phyloP scores from a whole-genome alignment of 768 basidiomycete species.

The Pleurotus cornucopiae region DNA sequence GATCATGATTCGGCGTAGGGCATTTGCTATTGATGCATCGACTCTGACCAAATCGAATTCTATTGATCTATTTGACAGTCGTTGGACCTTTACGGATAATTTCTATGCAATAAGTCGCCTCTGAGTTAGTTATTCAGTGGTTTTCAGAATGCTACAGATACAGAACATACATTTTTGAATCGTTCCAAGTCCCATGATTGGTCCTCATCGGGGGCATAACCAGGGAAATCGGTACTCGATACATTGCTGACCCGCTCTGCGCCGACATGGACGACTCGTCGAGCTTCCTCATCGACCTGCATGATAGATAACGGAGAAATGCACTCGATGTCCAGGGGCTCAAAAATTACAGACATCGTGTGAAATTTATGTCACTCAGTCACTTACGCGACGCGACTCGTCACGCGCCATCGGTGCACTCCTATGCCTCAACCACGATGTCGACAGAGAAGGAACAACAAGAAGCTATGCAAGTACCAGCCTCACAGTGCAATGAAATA shows the following conservation, averaged over 20 bases:
- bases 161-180: constrained; percentile 69
- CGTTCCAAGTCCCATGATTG: constrained; percentile 74
- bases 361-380: background rate
- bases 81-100: constrained; percentile 67
- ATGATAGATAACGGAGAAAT: background rate
- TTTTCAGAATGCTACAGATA: background rate
- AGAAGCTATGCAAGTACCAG: constrained; percentile 40
- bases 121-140: constrained; percentile 1
- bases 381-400: background rate
- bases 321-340: background rate
- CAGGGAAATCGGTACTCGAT: constrained; percentile 88
- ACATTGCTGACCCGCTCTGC: constrained; percentile 76
- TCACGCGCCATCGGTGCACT: background rate
- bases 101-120: constrained; percentile 48
- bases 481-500: background rate
- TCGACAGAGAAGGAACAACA: constrained; percentile 17
- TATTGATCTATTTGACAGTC: constrained; percentile 77
- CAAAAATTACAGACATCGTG: background rate
- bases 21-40: constrained; percentile 97
- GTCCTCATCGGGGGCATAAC: constrained; percentile 82
- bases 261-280: constrained; percentile 62
- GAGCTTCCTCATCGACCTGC: constrained; percentile 17
- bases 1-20: constrained; percentile 86
- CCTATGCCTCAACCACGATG: background rate
- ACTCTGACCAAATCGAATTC: constrained; percentile 96